Percentiles rank a stretch among this genome's conserved stretches.
phyloP scores from a whole-genome alignment of 352 stramenopile species.

The Globisporangium acanthophoron region DNA sequence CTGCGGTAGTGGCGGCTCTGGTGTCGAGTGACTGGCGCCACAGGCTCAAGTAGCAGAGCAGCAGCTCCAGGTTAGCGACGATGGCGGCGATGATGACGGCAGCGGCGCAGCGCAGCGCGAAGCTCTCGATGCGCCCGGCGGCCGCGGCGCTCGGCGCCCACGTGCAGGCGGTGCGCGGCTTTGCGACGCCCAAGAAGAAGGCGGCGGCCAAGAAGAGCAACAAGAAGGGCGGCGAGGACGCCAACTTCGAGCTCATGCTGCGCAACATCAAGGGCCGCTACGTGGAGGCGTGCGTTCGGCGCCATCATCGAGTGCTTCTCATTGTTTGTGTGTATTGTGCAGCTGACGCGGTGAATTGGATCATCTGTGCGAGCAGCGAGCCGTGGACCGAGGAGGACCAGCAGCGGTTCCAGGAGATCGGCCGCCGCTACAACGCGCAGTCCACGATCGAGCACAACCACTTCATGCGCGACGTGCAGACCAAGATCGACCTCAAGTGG shows the following conservation, averaged over 20 bases:
- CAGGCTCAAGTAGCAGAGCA: not conserved
- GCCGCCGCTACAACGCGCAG: constrained; percentile 76
- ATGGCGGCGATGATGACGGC: not conserved
- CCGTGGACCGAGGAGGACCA: constrained; percentile 80
- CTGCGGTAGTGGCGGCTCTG: too few species aligned
- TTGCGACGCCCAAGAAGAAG: constrained; percentile 14
- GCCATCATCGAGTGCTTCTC: not conserved
- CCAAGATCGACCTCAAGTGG: constrained; percentile 91
- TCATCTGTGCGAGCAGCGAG: constrained; percentile 28
- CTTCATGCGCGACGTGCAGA: constrained; percentile 85
- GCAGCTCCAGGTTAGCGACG: not conserved
- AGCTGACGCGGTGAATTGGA: not conserved
- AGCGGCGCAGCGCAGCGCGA: constrained; percentile 11
- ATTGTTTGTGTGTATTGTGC: not conserved
- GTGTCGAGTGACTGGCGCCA: not conserved
- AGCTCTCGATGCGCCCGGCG: constrained; percentile 1
- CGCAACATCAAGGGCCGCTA: constrained; percentile 75
- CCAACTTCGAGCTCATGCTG: constrained; percentile 85
- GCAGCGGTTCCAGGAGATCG: constrained; percentile 73
- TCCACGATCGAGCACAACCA: constrained; percentile 83
- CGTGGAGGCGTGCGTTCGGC: constrained; percentile 48
- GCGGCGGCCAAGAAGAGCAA: constrained; percentile 10
- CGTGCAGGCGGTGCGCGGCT: constrained; percentile 3
- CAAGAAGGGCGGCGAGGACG: constrained; percentile 27
- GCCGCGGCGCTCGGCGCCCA: too few species aligned